Percentiles rank a stretch among this genome's conserved stretches.
These are phyloP conservation scores for Quambalaria eucalypti DNA, from an alignment of 1,284 basidiomycete species.

Conservation along the genomic window DNA sequence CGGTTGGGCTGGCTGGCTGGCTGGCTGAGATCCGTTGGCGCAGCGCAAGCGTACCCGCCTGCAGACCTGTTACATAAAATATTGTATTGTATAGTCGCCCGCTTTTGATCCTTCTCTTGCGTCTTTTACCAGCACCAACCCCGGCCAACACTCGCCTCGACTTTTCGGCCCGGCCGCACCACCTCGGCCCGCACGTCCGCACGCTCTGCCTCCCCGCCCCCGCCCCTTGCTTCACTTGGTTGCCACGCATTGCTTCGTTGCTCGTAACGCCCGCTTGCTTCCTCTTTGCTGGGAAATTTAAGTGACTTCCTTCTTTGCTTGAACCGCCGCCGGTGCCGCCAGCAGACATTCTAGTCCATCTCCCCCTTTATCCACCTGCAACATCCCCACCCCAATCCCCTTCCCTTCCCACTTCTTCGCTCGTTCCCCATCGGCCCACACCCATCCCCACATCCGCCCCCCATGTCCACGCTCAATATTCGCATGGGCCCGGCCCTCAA, in stretches of 20 bases:
- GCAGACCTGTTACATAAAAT: no score
- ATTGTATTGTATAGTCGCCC: no score
- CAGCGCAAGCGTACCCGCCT: no score
- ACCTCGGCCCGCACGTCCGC: not conserved
- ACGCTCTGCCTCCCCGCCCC: not conserved
- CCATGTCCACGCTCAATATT: not conserved
- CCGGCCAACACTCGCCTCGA: no score
- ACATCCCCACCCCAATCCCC: not conserved
- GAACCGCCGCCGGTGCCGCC: not conserved
- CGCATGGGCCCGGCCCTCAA: constrained; percentile 52
- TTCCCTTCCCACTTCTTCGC: not conserved
- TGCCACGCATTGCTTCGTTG: not conserved
- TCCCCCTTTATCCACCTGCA: not conserved
- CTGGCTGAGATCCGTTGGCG: no score
- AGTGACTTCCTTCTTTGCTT: not conserved
- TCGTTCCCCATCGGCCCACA: not conserved
- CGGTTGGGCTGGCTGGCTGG: no score
- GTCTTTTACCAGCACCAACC: no score
- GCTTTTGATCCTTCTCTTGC: no score
- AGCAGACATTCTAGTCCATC: not conserved
- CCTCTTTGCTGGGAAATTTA: not conserved
- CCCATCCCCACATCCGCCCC: not conserved
- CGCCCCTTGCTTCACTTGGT: not conserved
- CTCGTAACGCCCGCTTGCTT: not conserved
- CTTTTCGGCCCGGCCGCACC: not conserved